Conservation (phyloP, 257 asterid genomes). For the Cynanchum wilfordii region DNA sequence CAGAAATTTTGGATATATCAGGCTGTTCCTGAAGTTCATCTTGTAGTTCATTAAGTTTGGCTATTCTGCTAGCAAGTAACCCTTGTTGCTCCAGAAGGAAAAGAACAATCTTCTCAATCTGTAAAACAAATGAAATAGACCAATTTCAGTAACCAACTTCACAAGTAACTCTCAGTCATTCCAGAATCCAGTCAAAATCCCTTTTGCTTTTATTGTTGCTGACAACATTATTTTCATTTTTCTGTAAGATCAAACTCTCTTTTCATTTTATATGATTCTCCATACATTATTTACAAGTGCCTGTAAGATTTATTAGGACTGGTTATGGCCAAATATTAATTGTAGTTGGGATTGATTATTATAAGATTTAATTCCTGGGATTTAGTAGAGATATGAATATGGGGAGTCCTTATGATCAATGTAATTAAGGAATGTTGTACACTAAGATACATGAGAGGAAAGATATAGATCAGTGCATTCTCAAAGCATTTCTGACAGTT, state of each 20-base stretch:
- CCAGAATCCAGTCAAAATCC: background rate
- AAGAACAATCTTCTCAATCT: constrained; percentile 92
- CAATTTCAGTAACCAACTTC: background rate
- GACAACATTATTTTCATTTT: background rate
- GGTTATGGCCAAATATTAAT: background rate
- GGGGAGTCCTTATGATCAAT: background rate
- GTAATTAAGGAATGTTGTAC: background rate
- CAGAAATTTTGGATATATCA: constrained; percentile 67
- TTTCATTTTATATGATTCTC: background rate
- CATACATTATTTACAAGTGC: background rate
- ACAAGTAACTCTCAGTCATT: background rate
- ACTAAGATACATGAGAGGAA: too few relatives aligned
- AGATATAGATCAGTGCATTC: background rate
- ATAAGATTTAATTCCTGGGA: background rate
- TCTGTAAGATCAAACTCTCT: background rate
- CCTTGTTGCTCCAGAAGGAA: constrained; percentile 97
- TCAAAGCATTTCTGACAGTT: background rate
- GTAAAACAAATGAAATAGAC: constrained; percentile 23
- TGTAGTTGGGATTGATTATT: background rate
- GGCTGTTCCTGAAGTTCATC: constrained; percentile 73
- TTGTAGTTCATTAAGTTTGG: constrained; percentile 59
- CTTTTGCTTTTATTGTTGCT: background rate
- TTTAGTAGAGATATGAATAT: background rate
- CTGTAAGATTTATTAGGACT: background rate
- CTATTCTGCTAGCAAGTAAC: constrained; percentile 63